Percentiles rank a stretch among this genome's conserved stretches.
phyloP scores from a whole-genome alignment of 345 rosid genomes.

The Salix koriyanagi region DNA sequence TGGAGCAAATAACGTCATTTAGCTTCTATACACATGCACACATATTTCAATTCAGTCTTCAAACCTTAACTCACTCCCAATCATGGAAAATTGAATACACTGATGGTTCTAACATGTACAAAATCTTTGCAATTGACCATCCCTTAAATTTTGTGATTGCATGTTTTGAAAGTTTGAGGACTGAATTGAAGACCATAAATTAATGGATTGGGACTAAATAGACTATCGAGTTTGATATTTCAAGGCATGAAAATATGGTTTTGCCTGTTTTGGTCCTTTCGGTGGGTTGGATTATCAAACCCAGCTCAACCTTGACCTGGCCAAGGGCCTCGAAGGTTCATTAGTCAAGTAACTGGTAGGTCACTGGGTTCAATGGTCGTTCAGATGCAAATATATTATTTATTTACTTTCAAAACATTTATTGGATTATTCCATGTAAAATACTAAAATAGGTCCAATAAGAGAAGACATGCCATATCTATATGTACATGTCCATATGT shows the following conservation, averaged over 20 bases:
- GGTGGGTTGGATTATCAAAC: neutral
- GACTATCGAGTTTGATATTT: neutral
- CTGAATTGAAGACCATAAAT: neutral
- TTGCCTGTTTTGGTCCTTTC: neutral
- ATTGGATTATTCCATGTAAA: neutral
- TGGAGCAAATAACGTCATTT: neutral
- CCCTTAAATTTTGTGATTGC: neutral
- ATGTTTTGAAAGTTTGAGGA: neutral
- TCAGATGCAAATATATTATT: neutral
- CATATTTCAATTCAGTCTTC: neutral
- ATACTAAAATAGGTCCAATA: neutral
- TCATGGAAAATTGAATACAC: neutral
- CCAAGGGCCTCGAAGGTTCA: neutral
- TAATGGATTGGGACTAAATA: neutral
- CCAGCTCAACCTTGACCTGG: neutral
- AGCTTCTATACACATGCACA: neutral
- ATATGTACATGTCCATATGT: neutral
- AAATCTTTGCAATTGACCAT: neutral
- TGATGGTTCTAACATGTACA: neutral
- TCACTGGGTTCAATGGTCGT: neutral
- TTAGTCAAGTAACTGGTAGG: neutral
- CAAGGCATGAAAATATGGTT: neutral
- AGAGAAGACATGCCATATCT: neutral
- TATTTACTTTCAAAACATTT: neutral
- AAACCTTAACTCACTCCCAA: neutral